Conservation (phyloP, 2,329 filamentous ascomycete species). For the Periconia sp. region DNA sequence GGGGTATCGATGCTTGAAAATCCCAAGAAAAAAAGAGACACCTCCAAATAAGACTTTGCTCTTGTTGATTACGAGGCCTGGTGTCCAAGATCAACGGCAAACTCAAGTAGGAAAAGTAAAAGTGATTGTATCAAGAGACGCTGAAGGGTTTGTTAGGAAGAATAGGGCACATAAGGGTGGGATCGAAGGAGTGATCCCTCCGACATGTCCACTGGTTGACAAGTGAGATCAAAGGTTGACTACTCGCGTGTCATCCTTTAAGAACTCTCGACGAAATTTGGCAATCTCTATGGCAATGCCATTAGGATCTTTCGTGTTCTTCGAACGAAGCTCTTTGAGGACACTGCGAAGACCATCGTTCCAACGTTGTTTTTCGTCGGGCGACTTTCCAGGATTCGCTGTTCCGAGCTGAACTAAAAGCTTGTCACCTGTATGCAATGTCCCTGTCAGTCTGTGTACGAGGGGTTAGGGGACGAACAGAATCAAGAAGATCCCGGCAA, state of each 20-base stretch:
- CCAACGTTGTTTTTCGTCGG: conserved; percentile 63
- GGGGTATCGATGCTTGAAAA: conserved; percentile 24
- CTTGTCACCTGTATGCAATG: conserved; percentile 65
- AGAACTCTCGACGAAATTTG: conserved; percentile 47
- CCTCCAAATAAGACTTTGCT: conserved; percentile 1
- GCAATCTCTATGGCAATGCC: conserved; percentile 47
- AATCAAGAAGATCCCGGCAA: conserved; percentile 40
- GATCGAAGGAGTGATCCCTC: too few relatives aligned
- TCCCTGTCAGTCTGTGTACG: conserved; percentile 47
- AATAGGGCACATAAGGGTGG: background rate
- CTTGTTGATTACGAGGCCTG: background rate
- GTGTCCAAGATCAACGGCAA: too few relatives aligned
- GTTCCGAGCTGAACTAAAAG: conserved; percentile 75
- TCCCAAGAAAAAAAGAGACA: background rate
- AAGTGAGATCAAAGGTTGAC: conserved; percentile 41
- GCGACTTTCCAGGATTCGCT: conserved; percentile 65
- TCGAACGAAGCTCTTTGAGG: conserved; percentile 44
- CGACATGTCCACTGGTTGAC: too few relatives aligned
- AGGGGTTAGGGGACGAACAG: conserved; percentile 34
- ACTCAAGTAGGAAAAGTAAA: background rate
- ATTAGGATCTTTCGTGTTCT: conserved; percentile 45
- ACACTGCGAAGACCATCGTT: conserved; percentile 45
- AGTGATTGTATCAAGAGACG: background rate
- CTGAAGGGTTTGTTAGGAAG: conserved; percentile 1
- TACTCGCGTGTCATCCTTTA: conserved; percentile 47